phyloP scores from a whole-genome alignment of 129 eudicot species.

The Saussurea involucrata region DNA sequence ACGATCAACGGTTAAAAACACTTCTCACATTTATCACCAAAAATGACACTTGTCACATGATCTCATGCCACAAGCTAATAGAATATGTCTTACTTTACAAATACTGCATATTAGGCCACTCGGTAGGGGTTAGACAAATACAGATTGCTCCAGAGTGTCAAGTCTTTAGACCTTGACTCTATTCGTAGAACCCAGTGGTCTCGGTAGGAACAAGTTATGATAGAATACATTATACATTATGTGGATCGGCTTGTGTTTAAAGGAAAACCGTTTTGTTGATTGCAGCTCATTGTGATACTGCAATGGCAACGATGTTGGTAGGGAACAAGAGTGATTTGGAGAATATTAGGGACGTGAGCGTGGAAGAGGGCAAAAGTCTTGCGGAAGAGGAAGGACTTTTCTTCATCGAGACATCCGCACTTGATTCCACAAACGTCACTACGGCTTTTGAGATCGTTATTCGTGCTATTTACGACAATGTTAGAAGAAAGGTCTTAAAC shows the following conservation, averaged over 20 bases:
- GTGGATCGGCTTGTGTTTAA: not conserved
- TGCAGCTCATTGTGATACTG: conserved; percentile 88
- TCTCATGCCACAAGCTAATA: no score
- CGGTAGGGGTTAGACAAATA: no score
- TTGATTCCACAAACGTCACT: conserved; percentile 69
- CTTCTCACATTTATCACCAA: no score
- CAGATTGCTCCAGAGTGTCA: no score
- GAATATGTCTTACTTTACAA: no score
- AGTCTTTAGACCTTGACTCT: no score
- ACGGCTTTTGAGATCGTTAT: conserved; percentile 78
- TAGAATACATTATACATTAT: no score
- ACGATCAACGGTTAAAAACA: no score
- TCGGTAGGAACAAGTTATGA: no score
- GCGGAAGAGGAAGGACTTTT: conserved; percentile 87
- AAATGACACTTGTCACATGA: no score
- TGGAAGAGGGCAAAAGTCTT: conserved; percentile 65
- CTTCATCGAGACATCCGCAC: conserved; percentile 91
- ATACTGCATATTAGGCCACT: no score
- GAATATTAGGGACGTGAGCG: conserved; percentile 64
- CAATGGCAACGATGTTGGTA: conserved; percentile 76
- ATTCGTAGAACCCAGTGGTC: no score
- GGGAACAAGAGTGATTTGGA: conserved; percentile 87
- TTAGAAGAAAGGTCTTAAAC: conserved; percentile 68
- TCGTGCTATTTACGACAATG: conserved; percentile 60
- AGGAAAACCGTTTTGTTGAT: not conserved